Base-by-base conservation (phyloP, 371 early-diverging fungal species). In the Rhizopus arrhizus region DNA sequence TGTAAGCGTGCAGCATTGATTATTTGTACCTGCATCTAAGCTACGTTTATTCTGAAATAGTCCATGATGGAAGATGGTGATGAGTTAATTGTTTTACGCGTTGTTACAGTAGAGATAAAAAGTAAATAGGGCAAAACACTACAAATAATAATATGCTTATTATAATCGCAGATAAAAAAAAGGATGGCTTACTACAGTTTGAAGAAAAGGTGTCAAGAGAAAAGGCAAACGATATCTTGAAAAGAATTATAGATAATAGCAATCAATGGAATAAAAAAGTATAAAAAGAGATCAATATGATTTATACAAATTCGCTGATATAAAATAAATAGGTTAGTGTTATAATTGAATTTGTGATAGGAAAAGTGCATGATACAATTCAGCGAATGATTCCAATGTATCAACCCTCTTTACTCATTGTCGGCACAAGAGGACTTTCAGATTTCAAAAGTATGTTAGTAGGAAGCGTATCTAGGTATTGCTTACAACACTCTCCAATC, bases 361-460 rank as follows among this genome's bases (percentile, higher is more conserved):
- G 86, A 41, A 82, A 84, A 53, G 84, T 85, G 11, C 81, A 82
- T 55, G 86, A 84, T 34, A 84, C 83, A n/a, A 82, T 85, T 36
- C 84, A 85, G 40, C 69, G 75, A 28, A 84, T 85, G 85, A 83
- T 83, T 52, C 49, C 77, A 6, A 68, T 84, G 68, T 85, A 85
- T 53, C 72, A 84, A 34, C 86, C 86, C 8, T 82, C 84, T 5
- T 65, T 85, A 57, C 60, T 85, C n/a, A 78, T 85, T 55, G 84
- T 84, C 0, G 86, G 86, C 9, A 82, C 84, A 28, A 66, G 84
- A 53, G 86, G 86, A 11, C 62, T 84, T 16, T 83, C 78, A 28
- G 76, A 79, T 16, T 77, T 85, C 53, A 84, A 85, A 58, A 82
- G 82, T 7, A 80, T 84, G 75, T 58, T 85, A 3, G 66, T 83